Conservation (phyloP, 2,329 filamentous ascomycete species). For the Fusarium sp. region DNA sequence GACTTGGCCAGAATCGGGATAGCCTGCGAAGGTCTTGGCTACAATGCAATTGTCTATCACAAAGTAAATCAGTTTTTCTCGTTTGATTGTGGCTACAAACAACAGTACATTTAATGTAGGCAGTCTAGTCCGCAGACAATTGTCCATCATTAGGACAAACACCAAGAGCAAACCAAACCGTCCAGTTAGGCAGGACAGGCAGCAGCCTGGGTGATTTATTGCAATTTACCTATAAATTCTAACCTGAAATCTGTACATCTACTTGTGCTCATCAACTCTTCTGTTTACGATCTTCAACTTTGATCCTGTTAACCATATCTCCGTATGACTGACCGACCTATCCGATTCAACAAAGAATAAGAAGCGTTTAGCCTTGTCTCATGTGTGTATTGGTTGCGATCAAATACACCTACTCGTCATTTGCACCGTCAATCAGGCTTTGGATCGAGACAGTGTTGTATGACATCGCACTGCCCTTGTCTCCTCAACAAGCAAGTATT, state of each 20-base stretch:
- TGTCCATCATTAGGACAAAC: not conserved
- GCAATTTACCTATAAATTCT: not conserved
- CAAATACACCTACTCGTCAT: not conserved
- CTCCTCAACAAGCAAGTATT: not conserved
- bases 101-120: not conserved
- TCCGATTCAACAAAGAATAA: not conserved
- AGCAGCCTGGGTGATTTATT: not conserved
- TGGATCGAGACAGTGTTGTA: not conserved
- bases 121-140: not conserved
- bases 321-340: rapidly evolving
- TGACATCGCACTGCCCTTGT: not conserved
- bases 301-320: not conserved
- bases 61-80: rapidly evolving
- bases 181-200: not conserved
- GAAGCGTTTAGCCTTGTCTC: not conserved
- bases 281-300: not conserved
- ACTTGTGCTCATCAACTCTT: not conserved
- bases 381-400: not conserved
- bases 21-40: rapidly evolving
- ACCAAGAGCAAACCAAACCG: not conserved
- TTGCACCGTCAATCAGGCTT: not conserved
- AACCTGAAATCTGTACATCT: rapidly evolving
- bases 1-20: not conserved
- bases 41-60: too few relatives aligned
- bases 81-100: not conserved